Conservation (phyloP, 2,329 filamentous ascomycete species). For the Pseudogymnoascus sp. region DNA sequence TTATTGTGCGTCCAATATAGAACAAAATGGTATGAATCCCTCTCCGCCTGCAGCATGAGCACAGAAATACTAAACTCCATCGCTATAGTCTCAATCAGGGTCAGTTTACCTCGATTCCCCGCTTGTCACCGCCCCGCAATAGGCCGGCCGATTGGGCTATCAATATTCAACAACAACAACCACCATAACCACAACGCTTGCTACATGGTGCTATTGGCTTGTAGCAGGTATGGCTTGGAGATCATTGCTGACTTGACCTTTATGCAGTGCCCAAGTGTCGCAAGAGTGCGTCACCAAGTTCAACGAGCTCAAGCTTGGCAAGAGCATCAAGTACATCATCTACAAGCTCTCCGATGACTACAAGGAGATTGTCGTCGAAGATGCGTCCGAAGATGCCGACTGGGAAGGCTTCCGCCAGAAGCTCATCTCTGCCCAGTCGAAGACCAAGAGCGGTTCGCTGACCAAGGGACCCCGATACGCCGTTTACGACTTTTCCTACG, state of each 20-base stretch:
- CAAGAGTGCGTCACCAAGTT: constrained; percentile 63
- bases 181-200: not conserved
- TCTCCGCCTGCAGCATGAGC: not conserved
- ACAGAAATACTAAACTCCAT: not conserved
- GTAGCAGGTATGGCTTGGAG: too few relatives aligned
- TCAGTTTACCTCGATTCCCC: constrained; percentile 37
- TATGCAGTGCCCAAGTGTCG: constrained; percentile 58
- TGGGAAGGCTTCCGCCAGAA: constrained; percentile 69
- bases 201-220: not conserved
- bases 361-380: constrained; percentile 75
- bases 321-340: constrained; percentile 79
- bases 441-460: constrained; percentile 56
- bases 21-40: not conserved
- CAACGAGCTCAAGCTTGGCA: constrained; percentile 77
- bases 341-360: constrained; percentile 80
- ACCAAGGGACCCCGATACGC: constrained; percentile 72
- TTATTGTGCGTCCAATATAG: not conserved
- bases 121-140: constrained; percentile 16
- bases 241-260: not conserved
- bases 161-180: constrained; percentile 1
- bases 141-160: not conserved
- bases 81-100: constrained; percentile 58
- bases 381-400: constrained; percentile 57
- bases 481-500: constrained; percentile 79
- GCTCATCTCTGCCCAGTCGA: constrained; percentile 65